phyloP scores from a whole-genome alignment of 495 filamentous ascomycete species.

The Wilcoxina mikolae region DNA sequence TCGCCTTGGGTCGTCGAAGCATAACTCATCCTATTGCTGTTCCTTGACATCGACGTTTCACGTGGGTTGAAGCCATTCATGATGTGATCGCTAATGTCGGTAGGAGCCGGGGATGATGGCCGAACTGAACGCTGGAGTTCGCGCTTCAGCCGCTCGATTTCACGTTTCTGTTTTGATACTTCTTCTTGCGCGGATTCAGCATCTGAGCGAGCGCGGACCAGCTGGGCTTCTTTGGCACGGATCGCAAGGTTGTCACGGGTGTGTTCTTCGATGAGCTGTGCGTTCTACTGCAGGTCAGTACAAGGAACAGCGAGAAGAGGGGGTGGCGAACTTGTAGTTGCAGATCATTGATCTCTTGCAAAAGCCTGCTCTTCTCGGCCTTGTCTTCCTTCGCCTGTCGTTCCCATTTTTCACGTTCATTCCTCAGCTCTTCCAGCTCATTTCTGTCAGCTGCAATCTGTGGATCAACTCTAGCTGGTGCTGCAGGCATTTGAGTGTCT shows the following conservation, averaged over 20 bases:
- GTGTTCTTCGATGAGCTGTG: conserved; percentile 91
- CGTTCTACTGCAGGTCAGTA: conserved; percentile 46
- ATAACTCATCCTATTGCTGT: conserved; percentile 45
- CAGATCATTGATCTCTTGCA: conserved; percentile 52
- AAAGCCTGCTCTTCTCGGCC: conserved; percentile 43
- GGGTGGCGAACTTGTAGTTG: conserved; percentile 41
- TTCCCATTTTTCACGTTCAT: conserved; percentile 61
- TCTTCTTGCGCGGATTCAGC: conserved; percentile 74
- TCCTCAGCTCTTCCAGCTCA: conserved; percentile 75
- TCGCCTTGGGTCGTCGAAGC: conserved; percentile 50
- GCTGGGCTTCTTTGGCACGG: conserved; percentile 95
- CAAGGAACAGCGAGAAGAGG: conserved; percentile 22
- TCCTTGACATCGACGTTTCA: background rate
- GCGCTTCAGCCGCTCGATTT: conserved; percentile 85
- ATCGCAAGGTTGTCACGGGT: conserved; percentile 88
- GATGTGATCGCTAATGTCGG: conserved; percentile 28
- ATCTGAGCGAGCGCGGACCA: conserved; percentile 80
- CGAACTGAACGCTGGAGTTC: conserved; percentile 42
- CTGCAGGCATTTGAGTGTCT: conserved; percentile 38
- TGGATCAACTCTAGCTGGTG: conserved; percentile 35
- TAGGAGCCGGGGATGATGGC: conserved; percentile 31
- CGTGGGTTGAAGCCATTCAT: conserved; percentile 3
- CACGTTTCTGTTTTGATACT: conserved; percentile 66
- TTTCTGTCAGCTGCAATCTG: conserved; percentile 63
- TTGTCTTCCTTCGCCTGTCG: conserved; percentile 57